phyloP scores from a whole-genome alignment of 169 alveolate genomes.

The Cryptosporidium baileyi region DNA sequence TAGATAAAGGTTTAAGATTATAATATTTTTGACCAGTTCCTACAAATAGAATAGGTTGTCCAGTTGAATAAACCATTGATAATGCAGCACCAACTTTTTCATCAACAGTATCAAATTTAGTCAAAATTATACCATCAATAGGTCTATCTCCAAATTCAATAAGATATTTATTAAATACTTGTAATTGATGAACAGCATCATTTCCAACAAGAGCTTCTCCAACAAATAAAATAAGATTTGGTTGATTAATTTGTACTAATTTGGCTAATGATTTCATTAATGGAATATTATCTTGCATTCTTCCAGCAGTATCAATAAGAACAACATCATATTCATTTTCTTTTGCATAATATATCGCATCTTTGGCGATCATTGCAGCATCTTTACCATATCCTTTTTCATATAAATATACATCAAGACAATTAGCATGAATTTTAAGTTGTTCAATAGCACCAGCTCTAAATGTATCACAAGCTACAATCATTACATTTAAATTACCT shows the following conservation, averaged over 20 bases:
- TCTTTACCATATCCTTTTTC: conserved; percentile 99
- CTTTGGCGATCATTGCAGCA: conserved; percentile 95
- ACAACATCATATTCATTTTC: conserved; percentile 93
- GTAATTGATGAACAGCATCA: conserved; percentile 98
- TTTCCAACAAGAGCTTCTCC: conserved; percentile 99
- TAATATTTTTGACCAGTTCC: conserved; percentile 99
- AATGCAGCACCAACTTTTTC: conserved; percentile 99
- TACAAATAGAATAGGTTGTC: conserved; percentile 99
- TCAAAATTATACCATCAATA: conserved; percentile 98
- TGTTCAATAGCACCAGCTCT: conserved; percentile 99
- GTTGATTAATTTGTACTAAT: conserved; percentile 94
- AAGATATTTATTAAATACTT: conserved; percentile 94
- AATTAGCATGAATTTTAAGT: conserved; percentile 94
- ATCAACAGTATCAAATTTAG: conserved; percentile 99
- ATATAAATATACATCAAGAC: conserved; percentile 93
- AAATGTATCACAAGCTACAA: conserved; percentile 99
- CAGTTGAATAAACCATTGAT: conserved; percentile 98
- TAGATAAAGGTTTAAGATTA: conserved; percentile 92
- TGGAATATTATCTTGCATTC: conserved; percentile 99
- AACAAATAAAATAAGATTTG: conserved; percentile 96
- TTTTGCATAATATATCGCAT: conserved; percentile 90
- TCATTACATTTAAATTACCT: conserved; percentile 92
- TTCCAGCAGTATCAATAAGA: conserved; percentile 99
- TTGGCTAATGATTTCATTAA: conserved; percentile 90
- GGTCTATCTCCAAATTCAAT: conserved; percentile 91